These are phyloP conservation scores for Scutellaria barbata DNA, from an alignment of 257 asterid genomes.

Conservation along the genomic window DNA sequence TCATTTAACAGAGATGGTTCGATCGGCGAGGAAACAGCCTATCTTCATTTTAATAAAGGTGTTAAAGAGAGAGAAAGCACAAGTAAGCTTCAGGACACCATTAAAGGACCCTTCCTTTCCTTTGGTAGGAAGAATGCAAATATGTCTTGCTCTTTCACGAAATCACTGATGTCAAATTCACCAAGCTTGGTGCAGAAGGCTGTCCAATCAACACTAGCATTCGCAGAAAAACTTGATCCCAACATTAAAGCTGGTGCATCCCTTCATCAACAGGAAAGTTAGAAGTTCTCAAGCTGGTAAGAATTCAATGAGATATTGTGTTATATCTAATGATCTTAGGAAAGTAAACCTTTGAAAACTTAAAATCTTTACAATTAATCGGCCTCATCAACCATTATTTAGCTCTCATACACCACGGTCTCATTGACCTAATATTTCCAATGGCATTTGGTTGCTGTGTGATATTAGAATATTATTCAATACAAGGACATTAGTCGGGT, in stretches of 20 bases:
- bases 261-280: conserved; percentile 34
- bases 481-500: too few species aligned
- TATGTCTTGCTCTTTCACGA: conserved; percentile 43
- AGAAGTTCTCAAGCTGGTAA: conserved; percentile 20
- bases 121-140: conserved; percentile 35
- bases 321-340: too few species aligned
- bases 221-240: conserved; percentile 75
- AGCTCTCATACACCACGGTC: too few species aligned
- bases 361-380: too few species aligned
- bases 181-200: conserved; percentile 63
- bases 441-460: too few species aligned
- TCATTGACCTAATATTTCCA: too few species aligned
- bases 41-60: conserved; percentile 16
- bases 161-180: conserved; percentile 45
- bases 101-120: conserved; percentile 37
- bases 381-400: too few species aligned
- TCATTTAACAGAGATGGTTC: conserved; percentile 42
- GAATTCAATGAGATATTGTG: too few species aligned
- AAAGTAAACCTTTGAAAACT: too few species aligned
- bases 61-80: neutral
- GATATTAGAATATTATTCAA: too few species aligned
- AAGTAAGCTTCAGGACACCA: conserved; percentile 35
- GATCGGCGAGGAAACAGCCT: conserved; percentile 26
- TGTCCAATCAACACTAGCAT: conserved; percentile 69
- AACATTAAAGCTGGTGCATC: conserved; percentile 48